Evolutionary conservation across 169 alveolate genomes (phyloP).

Genomic region (Cryptosporidium ubiquitum): DNA sequence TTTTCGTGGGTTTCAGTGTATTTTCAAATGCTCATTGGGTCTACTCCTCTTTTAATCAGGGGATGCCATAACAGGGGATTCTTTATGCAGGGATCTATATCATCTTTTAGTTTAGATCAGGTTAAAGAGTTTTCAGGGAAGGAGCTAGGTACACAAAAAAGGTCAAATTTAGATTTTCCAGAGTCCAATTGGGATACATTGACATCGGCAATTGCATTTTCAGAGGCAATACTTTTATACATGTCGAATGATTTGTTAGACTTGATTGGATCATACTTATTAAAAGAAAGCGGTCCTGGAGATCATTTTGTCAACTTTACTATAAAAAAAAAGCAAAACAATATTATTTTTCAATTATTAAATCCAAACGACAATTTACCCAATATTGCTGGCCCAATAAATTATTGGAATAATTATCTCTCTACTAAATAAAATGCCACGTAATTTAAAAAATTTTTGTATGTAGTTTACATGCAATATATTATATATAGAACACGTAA

Average conservation of each 20-base stretch:
- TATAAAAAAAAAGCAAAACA: neutral
- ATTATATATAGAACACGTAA: neutral
- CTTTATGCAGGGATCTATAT: constrained; percentile 17
- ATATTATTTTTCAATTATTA: constrained; percentile 6
- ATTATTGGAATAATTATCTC: constrained; percentile 20
- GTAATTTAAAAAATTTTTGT: neutral
- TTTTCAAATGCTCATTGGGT: constrained; percentile 59
- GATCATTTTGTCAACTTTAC: constrained; percentile 26
- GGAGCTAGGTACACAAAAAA: neutral
- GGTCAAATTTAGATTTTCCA: neutral
- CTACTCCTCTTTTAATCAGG: constrained; percentile 27
- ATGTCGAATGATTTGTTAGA: neutral
- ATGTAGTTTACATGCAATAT: neutral
- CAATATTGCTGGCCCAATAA: constrained; percentile 47
- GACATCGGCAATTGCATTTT: constrained; percentile 32
- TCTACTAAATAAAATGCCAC: neutral
- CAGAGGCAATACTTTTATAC: constrained; percentile 10
- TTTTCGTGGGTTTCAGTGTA: constrained; percentile 56
- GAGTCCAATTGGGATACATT: constrained; percentile 19
- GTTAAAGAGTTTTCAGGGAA: constrained; percentile 44
- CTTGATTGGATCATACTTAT: neutral
- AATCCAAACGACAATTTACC: constrained; percentile 15
- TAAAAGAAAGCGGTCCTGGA: neutral
- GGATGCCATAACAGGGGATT: constrained; percentile 37
- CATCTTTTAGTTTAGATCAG: constrained; percentile 5